These are phyloP conservation scores for Aspergillus nidulans DNA, from an alignment of 495 filamentous ascomycete species.

Conservation along the genomic window DNA sequence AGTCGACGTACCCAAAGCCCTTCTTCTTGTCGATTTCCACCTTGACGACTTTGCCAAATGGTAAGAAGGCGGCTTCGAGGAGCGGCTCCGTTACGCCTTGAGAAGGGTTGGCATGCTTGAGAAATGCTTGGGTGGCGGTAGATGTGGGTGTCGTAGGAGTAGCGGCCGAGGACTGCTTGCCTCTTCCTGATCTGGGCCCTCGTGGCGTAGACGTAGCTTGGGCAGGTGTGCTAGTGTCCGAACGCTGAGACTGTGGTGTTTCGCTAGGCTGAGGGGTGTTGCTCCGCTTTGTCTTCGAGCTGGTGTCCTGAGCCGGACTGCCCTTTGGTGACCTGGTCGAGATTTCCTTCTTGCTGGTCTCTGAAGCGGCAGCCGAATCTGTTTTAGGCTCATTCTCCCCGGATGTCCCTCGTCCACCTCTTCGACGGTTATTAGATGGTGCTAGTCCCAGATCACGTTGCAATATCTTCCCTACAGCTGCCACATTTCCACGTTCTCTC, in stretches of 20 bases:
- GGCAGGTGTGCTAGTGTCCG: conserved; percentile 23
- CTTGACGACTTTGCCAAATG: conserved; percentile 64
- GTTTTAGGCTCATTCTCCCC: conserved; percentile 31
- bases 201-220: conserved; percentile 27
- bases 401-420: conserved; percentile 34
- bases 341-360: conserved; percentile 32
- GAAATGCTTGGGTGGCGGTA: conserved; percentile 74
- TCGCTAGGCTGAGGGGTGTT: conserved; percentile 23
- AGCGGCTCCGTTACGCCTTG: conserved; percentile 83
- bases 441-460: conserved; percentile 88
- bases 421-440: conserved; percentile 48
- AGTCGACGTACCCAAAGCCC: conserved; percentile 88
- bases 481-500: conserved; percentile 65
- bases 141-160: conserved; percentile 21
- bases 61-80: conserved; percentile 64
- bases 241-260: conserved; percentile 23
- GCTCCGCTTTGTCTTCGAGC: conserved; percentile 20
- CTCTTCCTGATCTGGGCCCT: conserved; percentile 30
- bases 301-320: conserved; percentile 22
- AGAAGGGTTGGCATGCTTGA: conserved; percentile 88
- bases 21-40: conserved; percentile 92
- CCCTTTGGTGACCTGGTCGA: conserved; percentile 27
- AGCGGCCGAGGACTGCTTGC: conserved; percentile 28
- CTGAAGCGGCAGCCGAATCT: conserved; percentile 28
- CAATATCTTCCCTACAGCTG: conserved; percentile 76